Conservation (phyloP, 331 rosid genomes). For the Cydonia oblonga region DNA sequence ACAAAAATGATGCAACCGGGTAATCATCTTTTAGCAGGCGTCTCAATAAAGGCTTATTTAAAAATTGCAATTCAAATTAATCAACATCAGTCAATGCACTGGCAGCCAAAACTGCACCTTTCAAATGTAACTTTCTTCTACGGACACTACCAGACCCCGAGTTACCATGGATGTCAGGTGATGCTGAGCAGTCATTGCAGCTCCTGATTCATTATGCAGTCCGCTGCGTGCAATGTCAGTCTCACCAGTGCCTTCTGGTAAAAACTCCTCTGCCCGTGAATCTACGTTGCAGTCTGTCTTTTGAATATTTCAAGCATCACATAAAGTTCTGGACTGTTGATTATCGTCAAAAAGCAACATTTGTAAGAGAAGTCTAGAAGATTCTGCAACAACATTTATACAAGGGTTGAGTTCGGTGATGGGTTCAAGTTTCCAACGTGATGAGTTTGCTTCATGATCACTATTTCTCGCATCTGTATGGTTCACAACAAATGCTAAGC, state of each 20-base stretch:
- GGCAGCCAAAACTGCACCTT: constrained; percentile 28
- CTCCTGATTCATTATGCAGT: constrained; percentile 15
- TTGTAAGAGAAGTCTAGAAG: constrained; percentile 25
- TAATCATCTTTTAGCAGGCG: constrained; percentile 55
- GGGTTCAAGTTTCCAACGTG: constrained; percentile 28
- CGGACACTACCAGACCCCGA: constrained; percentile 13
- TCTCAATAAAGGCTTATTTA: constrained; percentile 45
- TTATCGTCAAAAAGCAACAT: constrained; percentile 32
- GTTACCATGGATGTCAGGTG: constrained; percentile 22
- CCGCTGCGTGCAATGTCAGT: constrained; percentile 18
- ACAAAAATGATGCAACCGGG: constrained; percentile 49
- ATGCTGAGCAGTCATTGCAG: constrained; percentile 22
- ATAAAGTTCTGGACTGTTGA: constrained; percentile 22
- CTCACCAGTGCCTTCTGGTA: constrained; percentile 10
- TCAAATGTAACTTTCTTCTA: constrained; percentile 17
- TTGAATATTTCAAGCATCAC: constrained; percentile 23
- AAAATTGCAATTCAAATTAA: constrained; percentile 30
- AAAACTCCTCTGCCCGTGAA: constrained; percentile 11
- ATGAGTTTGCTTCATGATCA: constrained; percentile 24
- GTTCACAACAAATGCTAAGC: constrained; percentile 41
- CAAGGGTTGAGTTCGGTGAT: constrained; percentile 39
- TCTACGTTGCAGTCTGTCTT: constrained; percentile 5
- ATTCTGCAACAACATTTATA: constrained; percentile 30
- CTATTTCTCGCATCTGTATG: constrained; percentile 20
- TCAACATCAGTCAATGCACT: constrained; percentile 38